Conservation (phyloP, 169 alveolate genomes). For the Hepatocystis sp. region DNA sequence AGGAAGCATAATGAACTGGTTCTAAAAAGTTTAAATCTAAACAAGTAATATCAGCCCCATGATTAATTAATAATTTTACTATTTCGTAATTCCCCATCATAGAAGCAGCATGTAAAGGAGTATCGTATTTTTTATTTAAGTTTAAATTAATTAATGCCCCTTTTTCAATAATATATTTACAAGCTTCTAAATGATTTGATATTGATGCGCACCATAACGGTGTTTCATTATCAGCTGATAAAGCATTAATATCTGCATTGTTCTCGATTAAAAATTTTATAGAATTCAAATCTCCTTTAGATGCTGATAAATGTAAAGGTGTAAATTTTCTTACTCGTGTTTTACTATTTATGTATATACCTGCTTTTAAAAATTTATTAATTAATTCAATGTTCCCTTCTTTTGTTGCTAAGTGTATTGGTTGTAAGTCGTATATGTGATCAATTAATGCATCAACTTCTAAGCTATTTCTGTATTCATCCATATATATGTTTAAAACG, state of each 20-base stretch:
- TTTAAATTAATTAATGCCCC: slow-evolving; percentile 31
- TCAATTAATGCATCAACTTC: neutral
- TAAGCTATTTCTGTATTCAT: slow-evolving; percentile 12
- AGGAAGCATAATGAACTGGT: slow-evolving; percentile 61
- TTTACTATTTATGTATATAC: slow-evolving; percentile 39
- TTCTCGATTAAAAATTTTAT: slow-evolving; percentile 32
- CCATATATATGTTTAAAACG: slow-evolving; percentile 27
- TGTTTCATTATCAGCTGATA: slow-evolving; percentile 52
- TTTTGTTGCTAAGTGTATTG: slow-evolving; percentile 63
- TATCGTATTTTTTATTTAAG: slow-evolving; percentile 16
- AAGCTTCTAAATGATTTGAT: slow-evolving; percentile 34
- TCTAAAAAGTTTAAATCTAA: slow-evolving; percentile 32
- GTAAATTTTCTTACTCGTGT: slow-evolving; percentile 45
- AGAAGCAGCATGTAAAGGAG: slow-evolving; percentile 85
- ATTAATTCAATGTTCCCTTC: slow-evolving; percentile 64
- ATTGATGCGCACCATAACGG: slow-evolving; percentile 74
- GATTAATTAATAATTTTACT: slow-evolving; percentile 65
- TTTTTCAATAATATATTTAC: slow-evolving; percentile 27
- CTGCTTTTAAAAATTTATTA: slow-evolving; percentile 21
- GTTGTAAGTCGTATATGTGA: slow-evolving; percentile 31
- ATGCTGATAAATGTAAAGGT: slow-evolving; percentile 57
- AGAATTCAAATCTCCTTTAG: slow-evolving; percentile 53
- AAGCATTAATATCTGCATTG: slow-evolving; percentile 60
- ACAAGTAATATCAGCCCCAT: slow-evolving; percentile 75
- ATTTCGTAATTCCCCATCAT: slow-evolving; percentile 78